Base-by-base conservation (phyloP, 1,284 basidiomycete species). In the Fomitopsis betulina region DNA sequence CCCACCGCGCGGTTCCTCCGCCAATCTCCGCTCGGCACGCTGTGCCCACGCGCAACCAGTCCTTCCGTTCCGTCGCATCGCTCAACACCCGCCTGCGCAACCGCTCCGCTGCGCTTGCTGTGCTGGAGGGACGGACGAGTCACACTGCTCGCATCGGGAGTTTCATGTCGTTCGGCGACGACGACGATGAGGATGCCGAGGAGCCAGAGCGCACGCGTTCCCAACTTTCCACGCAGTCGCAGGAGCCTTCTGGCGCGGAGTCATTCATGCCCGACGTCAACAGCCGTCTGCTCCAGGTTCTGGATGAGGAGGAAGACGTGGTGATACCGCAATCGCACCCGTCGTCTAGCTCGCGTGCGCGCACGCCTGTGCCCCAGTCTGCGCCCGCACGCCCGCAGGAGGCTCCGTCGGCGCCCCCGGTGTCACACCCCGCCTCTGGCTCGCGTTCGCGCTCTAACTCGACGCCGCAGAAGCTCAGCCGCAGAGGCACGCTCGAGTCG, bases 81-180 rank as follows among this genome's bases (percentile, higher is more conserved):
- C 55, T 64, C 59, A 61, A 60, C 54, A 70, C 70, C 13, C 70
- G 68, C 1, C 70, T 70, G 52, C 70, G 68, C 43, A 73, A 78
- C 57, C 75, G 77, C 1, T 74, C 71, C 57, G 79, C 82, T 38
- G 86, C 86, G 0, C 79, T 88, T 9, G 86, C 85, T 0, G 76
- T 79, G 39, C 77, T 88, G 27, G 86, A 88, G 63, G 86, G 86
- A 9, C 82, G 81, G 19, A 71, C 53, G 23, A 57, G 9, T 32
- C 60, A 0, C 62, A 54, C n/a, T 39, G 54, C 43, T 30, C 62
- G 72, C 54, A 63, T 68, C 60, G 71, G 74, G 30, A 84, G 85
- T 68, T 87, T 87, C 63, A 87, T 87, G 82, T 82, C 75, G 73
- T 79, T 86, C 76, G 80, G 75, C 60, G 84, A 86, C 58, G 84